Evolutionary conservation across 495 filamentous ascomycete species (phyloP), one percentile per base, ranked within the genome.

Genomic region (Xylaria flabelliformis): DNA sequence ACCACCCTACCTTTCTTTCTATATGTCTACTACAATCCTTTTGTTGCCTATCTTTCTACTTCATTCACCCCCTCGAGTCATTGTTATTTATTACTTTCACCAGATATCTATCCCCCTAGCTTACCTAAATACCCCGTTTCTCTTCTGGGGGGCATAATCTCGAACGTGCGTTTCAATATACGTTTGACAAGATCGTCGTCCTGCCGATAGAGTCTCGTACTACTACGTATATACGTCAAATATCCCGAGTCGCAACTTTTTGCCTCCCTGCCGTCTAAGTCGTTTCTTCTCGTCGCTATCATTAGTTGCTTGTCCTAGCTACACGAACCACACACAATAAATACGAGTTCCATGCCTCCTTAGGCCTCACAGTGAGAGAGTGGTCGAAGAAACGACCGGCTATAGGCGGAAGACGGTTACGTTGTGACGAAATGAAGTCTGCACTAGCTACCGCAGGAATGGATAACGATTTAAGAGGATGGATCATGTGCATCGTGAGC

Each of bases 401-500:
- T 72, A 58, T 39, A 74, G 71, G 73, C 63, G 67, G 72, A 62
- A 73, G 68, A 66, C 62, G 46, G 71, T 66, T 62, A 59, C 29
- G 50, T 53, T 62, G 63, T 71, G 69, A 69, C 56, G 62, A 66
- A 67, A 73, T 62, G 21, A 56, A 74, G 41, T 51, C 56, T 15
- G 24, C 50, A 72, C 85, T 85, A 83, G 79, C 75, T 65, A 71
- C 68, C 59, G 69, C 68, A 34, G 81, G 76, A 46, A 83, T 91
- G 84, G 87, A 89, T 78, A 97, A 97, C 80, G 95, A 99, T 82
- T 90, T 91, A 32, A 88, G 94, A 74, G 96, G 97, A 70, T 99
- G 96, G 96, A 91, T 98, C 59, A 91, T 99, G 91, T 91, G 91
- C 75, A 87, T 85, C 58, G 88, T 94, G 75, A 97, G 94, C 77